Conservation (phyloP, 2,329 filamentous ascomycete genomes). For the Aspergillus ruber region DNA sequence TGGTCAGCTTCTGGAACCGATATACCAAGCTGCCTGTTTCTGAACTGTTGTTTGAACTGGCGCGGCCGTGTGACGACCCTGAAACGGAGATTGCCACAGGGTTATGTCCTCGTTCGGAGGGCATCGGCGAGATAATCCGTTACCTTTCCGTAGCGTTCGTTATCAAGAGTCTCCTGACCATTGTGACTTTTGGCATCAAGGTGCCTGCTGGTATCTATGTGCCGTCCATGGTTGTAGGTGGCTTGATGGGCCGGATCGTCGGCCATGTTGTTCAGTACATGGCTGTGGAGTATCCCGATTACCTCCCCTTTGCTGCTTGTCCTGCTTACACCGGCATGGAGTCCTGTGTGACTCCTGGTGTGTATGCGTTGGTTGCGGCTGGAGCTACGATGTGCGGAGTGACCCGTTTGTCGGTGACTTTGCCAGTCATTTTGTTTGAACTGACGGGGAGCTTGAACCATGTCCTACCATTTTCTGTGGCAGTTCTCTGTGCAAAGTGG, state of each 20-base stretch:
- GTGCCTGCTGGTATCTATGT: conserved; percentile 96
- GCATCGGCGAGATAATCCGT: conserved; percentile 70
- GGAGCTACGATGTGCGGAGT: conserved; percentile 98
- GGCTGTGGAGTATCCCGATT: conserved; percentile 66
- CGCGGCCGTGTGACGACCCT: conserved; percentile 67
- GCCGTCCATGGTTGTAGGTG: conserved; percentile 96
- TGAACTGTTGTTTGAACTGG: conserved; percentile 82
- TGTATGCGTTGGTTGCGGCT: conserved; percentile 90
- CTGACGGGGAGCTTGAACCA: conserved; percentile 92
- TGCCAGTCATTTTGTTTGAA: conserved; percentile 93
- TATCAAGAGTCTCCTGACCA: conserved; percentile 82
- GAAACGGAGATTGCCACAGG: conserved; percentile 63
- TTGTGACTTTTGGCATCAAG: conserved; percentile 92
- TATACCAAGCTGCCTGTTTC: conserved; percentile 85
- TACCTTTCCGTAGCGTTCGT: conserved; percentile 73
- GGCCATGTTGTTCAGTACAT: conserved; percentile 80
- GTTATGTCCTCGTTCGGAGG: conserved; percentile 67
- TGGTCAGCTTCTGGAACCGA: conserved; percentile 88
- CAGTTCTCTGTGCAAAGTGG: conserved; percentile 95
- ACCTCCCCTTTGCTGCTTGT: conserved; percentile 69
- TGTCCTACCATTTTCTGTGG: conserved; percentile 87
- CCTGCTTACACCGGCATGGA: conserved; percentile 60
- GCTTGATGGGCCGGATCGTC: conserved; percentile 79
- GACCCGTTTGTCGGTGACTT: conserved; percentile 82
- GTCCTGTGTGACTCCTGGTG: conserved; percentile 89